Conservation (phyloP, 352 stramenopile species). For the Globisporangium yorkense region DNA sequence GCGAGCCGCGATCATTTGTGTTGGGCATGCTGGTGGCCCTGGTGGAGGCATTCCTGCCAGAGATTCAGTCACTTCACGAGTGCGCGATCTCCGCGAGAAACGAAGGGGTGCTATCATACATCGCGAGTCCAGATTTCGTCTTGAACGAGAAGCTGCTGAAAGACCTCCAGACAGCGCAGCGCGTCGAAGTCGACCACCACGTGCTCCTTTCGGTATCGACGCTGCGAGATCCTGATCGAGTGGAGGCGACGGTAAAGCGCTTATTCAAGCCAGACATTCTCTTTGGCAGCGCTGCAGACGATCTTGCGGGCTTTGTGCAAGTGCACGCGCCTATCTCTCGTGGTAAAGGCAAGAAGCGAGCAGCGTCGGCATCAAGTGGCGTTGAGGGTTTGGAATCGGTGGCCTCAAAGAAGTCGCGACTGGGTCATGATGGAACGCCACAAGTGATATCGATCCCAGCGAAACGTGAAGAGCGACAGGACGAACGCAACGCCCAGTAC, state of each 20-base stretch:
- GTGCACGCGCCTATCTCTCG: neutral
- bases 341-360: constrained; percentile 18
- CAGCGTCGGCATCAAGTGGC: neutral
- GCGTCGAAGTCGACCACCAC: constrained; percentile 42
- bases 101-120: constrained; percentile 15
- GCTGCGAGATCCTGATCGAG: constrained; percentile 33
- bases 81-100: constrained; percentile 16
- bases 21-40: constrained; percentile 33
- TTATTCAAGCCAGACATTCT: constrained; percentile 40
- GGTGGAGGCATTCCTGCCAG: constrained; percentile 21
- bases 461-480: constrained; percentile 19
- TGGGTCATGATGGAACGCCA: neutral
- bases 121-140: constrained; percentile 22
- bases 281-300: constrained; percentile 16
- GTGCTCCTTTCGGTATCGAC: constrained; percentile 48
- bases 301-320: neutral
- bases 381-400: neutral
- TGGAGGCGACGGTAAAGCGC: constrained; percentile 35
- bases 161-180: constrained; percentile 40
- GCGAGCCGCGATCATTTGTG: constrained; percentile 17
- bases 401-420: neutral
- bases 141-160: constrained; percentile 22
- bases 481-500: constrained; percentile 30
- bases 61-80: constrained; percentile 20
- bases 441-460: neutral